Conservation (phyloP, 2,329 filamentous ascomycete species). For the Diaporthe sp. region DNA sequence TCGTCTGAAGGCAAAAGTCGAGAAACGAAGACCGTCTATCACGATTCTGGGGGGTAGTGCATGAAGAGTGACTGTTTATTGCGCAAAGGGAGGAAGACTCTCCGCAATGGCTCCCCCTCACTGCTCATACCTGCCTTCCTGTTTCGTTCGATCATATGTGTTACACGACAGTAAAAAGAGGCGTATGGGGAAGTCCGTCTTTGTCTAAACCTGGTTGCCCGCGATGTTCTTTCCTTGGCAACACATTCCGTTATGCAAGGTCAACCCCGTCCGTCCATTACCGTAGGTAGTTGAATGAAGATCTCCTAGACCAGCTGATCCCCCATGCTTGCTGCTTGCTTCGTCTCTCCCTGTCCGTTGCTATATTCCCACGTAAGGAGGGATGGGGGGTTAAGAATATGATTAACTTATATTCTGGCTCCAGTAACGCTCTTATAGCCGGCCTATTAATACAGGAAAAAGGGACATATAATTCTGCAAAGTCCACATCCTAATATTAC, state of each 20-base stretch:
- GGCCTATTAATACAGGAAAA: too few relatives aligned
- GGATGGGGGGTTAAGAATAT: too few relatives aligned
- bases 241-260: neutral
- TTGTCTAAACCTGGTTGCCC: neutral
- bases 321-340: too few relatives aligned
- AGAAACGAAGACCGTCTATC: neutral
- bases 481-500: too few relatives aligned
- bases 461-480: too few relatives aligned
- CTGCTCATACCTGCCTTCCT: neutral
- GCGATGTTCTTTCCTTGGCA: neutral
- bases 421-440: too few relatives aligned
- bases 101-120: slow-evolving; percentile 6
- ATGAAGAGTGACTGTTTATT: too few relatives aligned
- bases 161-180: neutral
- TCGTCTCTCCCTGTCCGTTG: too few relatives aligned
- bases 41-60: too few relatives aligned
- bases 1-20: neutral
- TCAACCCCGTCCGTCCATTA: neutral
- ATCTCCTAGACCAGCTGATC: neutral
- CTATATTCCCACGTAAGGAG: too few relatives aligned
- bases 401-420: too few relatives aligned
- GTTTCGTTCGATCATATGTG: neutral
- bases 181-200: neutral
- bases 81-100: neutral
- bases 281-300: neutral